Evolutionary conservation across 768 basidiomycete genomes (phyloP).

Genomic region (Gautieria morchelliformis): DNA sequence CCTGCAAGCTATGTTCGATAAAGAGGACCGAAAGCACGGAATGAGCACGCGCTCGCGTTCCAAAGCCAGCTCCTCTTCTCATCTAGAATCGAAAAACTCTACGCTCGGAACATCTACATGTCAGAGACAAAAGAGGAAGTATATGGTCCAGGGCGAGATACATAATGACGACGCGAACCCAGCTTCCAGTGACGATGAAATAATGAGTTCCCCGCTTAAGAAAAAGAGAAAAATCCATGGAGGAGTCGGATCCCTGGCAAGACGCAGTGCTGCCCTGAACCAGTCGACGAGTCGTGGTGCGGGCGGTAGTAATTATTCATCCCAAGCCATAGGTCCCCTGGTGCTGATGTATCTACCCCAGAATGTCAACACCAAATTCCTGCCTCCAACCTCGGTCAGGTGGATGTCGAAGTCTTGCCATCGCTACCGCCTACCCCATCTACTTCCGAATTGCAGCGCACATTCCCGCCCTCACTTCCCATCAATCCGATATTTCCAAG

Average conservation of each 20-base stretch:
- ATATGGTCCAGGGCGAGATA: not conserved
- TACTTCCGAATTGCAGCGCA: slow-evolving; percentile 20
- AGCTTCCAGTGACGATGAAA: not conserved
- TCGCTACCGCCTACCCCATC: not conserved
- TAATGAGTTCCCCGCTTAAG: not conserved
- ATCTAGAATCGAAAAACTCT: not conserved
- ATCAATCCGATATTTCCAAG: slow-evolving; percentile 43
- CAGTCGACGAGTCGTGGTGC: not conserved
- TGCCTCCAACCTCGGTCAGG: not conserved
- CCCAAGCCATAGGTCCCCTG: no score
- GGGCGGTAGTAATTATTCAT: no score
- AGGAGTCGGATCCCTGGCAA: not conserved
- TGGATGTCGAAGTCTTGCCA: not conserved
- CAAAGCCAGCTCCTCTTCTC: not conserved
- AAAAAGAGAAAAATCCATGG: not conserved
- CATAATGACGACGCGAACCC: not conserved
- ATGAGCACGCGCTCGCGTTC: not conserved
- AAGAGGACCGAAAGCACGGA: not conserved
- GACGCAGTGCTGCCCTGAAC: not conserved
- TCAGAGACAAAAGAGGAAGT: not conserved
- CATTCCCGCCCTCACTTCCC: slow-evolving; percentile 40
- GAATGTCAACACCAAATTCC: not conserved
- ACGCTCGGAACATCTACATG: not conserved
- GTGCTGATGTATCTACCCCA: not conserved
- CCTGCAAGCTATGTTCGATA: not conserved